These are phyloP conservation scores for Trametes cubensis DNA, from an alignment of 768 basidiomycete species.

Conservation along the genomic window DNA sequence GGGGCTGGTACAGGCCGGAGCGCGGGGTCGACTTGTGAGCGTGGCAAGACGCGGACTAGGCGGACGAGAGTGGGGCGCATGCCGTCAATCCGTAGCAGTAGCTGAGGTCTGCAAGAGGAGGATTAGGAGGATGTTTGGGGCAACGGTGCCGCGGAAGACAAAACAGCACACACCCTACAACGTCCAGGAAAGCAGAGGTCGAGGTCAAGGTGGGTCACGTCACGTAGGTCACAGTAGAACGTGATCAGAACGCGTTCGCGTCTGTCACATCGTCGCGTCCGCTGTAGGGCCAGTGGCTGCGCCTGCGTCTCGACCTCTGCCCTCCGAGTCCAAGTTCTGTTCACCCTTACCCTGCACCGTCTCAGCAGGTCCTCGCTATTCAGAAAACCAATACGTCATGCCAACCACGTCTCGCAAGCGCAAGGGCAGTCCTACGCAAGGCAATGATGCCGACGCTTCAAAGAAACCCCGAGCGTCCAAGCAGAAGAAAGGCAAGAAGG, in stretches of 20 bases:
- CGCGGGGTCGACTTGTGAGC: conserved; percentile 33
- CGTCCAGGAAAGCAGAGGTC: neutral
- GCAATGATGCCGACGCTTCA: neutral
- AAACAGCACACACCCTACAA: conserved; percentile 4
- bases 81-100: neutral
- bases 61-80: conserved; percentile 39
- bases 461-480: conserved; percentile 27
- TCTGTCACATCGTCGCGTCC: neutral
- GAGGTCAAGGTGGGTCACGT: neutral
- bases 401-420: conserved; percentile 15
- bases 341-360: neutral
- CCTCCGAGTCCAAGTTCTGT: no score
- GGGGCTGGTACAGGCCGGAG: conserved; percentile 27
- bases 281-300: no score
- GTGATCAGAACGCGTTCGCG: conserved; percentile 9
- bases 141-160: neutral
- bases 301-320: neutral
- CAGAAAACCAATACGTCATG: neutral
- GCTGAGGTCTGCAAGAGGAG: neutral
- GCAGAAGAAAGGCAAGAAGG: conserved; percentile 14
- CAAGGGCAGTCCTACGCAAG: neutral
- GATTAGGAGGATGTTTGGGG: neutral
- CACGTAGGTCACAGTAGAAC: neutral
- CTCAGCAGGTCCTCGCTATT: neutral
- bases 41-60: conserved; percentile 45